Evolutionary conservation across 2,329 filamentous ascomycete species (phyloP), one percentile per base, ranked within the genome.

Genomic region (Orbilia ellipsospora): DNA sequence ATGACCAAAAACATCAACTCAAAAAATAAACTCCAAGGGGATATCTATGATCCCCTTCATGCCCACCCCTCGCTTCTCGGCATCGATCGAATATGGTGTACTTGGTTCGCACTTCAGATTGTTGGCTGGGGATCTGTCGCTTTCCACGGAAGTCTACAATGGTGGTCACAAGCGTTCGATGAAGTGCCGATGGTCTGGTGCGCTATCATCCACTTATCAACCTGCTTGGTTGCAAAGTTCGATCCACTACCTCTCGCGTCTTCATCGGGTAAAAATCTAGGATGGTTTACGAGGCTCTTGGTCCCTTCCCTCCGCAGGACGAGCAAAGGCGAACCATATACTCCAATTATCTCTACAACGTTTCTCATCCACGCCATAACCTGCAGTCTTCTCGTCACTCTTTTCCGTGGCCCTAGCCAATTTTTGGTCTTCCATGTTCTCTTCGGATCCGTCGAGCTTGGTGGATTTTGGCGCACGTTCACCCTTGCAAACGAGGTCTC

Each of bases 101-200:
- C 73, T 4, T 76, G 73, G 73, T 69, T 69, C 16, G 73, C 60
- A 4, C 48, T 76, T 15, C 65, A 76, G 28, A 56, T 76, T 18
- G 73, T 76, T 10, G 73, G 73, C 1, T 76, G 73, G 73, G 73
- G 73, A 1, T 69, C 73, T 10, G 63, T 74, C 28, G 73, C 73
- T 48, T 70, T 76, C 18, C 73, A 76, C 48, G 73, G 65, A 6
- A 74, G 70, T 48, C 52, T 70, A 1, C 73, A 70, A 12, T 69
- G 64, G 73, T 69, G 65, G 65, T 63, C 65, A 1, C 73, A 76
- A 44, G 73, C 73, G 7, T 68, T 76, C 50, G 73, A 76, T 28
- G 73, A 76, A 36, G 60, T 76, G 12, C 70, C 73, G 2, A 76
- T 76, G 73, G 73, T 76, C 31, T 76, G 73, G 73, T 70, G 65